Evolutionary conservation across 1,139 yeast species (phyloP).

Genomic region (Lodderomyces theae): DNA sequence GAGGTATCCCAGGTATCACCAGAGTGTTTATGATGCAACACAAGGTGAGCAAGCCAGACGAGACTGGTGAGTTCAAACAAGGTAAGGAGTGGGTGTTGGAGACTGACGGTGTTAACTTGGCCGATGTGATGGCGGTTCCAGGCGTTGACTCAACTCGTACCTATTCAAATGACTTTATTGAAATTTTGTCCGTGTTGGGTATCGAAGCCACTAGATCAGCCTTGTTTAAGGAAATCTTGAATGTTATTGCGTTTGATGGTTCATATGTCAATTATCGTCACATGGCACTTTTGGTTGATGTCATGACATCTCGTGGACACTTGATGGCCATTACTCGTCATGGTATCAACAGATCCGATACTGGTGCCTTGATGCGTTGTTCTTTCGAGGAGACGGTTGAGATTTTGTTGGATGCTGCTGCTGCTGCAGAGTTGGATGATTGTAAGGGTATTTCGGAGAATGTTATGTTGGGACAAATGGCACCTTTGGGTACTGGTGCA

Average conservation of each 20-base stretch:
- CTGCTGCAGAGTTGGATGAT: conserved; percentile 95
- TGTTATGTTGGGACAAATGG: conserved; percentile 96
- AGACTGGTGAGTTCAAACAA: conserved; percentile 81
- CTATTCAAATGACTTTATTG: conserved; percentile 95
- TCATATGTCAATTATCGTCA: conserved; percentile 98
- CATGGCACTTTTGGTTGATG: conserved; percentile 95
- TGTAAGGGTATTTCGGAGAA: conserved; percentile 99
- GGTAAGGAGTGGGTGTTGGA: conserved; percentile 97
- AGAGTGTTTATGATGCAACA: conserved; percentile 95
- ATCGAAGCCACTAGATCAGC: conserved; percentile 98
- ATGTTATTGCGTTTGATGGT: conserved; percentile 99
- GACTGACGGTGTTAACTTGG: conserved; percentile 95
- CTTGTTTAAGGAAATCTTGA: conserved; percentile 86
- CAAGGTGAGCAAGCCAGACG: conserved; percentile 75
- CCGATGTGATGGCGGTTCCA: conserved; percentile 92
- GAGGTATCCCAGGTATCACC: conserved; percentile 94
- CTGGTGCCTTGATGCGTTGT: conserved; percentile 99
- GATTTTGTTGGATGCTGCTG: conserved; percentile 95
- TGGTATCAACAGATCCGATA: conserved; percentile 97
- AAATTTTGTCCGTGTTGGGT: conserved; percentile 91
- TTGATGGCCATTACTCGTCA: conserved; percentile 99
- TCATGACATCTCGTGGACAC: conserved; percentile 98
- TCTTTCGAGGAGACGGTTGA: conserved; percentile 99
- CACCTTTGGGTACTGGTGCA: conserved; percentile 98
- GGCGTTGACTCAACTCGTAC: conserved; percentile 92